Conservation (phyloP, 1,284 basidiomycete species). For the Irpex sp. region DNA sequence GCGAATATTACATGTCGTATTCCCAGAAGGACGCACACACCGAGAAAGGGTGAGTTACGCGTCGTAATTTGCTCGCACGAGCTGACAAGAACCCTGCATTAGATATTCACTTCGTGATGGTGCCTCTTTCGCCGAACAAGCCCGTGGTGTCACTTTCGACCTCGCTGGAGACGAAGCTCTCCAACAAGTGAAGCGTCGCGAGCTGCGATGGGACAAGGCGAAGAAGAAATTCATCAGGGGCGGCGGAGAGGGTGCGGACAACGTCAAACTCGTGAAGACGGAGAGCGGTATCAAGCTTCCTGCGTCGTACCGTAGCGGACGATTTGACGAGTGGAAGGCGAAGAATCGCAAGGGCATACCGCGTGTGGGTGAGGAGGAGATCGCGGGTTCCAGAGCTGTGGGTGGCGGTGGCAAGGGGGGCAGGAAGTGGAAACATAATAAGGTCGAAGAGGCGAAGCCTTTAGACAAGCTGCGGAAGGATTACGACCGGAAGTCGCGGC, state of each 20-base stretch:
- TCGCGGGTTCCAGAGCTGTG: slow-evolving; percentile 31
- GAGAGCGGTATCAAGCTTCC: slow-evolving; percentile 93
- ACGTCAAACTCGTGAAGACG: slow-evolving; percentile 90
- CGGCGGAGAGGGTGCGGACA: slow-evolving; percentile 82
- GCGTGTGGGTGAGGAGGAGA: slow-evolving; percentile 76
- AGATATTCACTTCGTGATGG: slow-evolving; percentile 87
- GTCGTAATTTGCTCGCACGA: background rate
- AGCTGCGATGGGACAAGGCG: slow-evolving; percentile 89
- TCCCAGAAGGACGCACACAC: slow-evolving; percentile 80
- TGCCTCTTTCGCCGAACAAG: slow-evolving; percentile 83
- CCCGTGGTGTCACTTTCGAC: slow-evolving; percentile 77
- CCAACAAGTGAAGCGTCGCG: slow-evolving; percentile 59
- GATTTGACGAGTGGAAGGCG: slow-evolving; percentile 93
- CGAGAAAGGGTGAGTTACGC: slow-evolving; percentile 74
- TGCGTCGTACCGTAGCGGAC: slow-evolving; percentile 87
- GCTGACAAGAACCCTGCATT: slow-evolving; percentile 4
- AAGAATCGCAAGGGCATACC: slow-evolving; percentile 72
- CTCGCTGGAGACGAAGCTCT: slow-evolving; percentile 76
- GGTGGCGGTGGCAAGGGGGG: slow-evolving; percentile 33
- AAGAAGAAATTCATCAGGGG: slow-evolving; percentile 94
- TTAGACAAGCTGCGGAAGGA: slow-evolving; percentile 61
- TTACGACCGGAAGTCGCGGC: slow-evolving; percentile 68
- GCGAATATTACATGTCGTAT: slow-evolving; percentile 89
- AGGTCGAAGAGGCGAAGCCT: slow-evolving; percentile 56
- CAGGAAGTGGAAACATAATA: slow-evolving; percentile 64